Evolutionary conservation across 2,329 filamentous ascomycete species (phyloP), one percentile per base, ranked within the genome.

Genomic region (Microcera coccophila): DNA sequence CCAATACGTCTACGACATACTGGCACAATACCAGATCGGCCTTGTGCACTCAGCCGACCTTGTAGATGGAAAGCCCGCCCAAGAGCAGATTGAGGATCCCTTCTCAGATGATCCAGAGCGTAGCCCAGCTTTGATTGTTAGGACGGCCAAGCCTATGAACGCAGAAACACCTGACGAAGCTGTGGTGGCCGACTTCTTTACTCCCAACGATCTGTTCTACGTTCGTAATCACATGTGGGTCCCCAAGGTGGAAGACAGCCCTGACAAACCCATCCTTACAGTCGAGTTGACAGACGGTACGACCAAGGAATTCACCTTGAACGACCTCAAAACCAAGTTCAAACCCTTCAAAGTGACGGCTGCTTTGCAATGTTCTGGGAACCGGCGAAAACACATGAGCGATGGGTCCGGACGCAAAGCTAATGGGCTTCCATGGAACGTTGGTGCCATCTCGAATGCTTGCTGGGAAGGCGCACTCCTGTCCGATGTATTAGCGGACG

Each of bases 221-320:
- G 73, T 81, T 12, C 72, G 79, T 16, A 79, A 82, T 52, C 79
- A 82, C 61, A 78, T 82, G 67, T 82, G 79, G 79, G 79, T 82
- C 31, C 79, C 79, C 1, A 62, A 64, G 5, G 59, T 77, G 2
- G 54, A 62, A 4, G 50, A 58, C 5, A 61, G 66, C 9, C 63
- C 67, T 0, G 62, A 62, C 3, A 48, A 66, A 5, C 70, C 81
- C 53, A 59, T 61, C 16, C 55, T 82, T 44, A 76, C 69, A 4
- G 65, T 82, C 31, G 78, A 81, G 61, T 66, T 82, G 4, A 68
- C 71, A 1, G 75, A 80, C 48, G 79, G 79, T 33, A 69, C 73
- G 5, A 66, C 66, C 36, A 71, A 70, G 42, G 63, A 67, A 16
- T 82, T 82, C 52, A 76, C 75, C 2, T 58, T 82, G 11, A 60